Percentiles rank a stretch among this genome's conserved stretches.
These are phyloP conservation scores for Penicillium fimorum DNA, from an alignment of 495 filamentous ascomycete genomes.

Conservation along the genomic window DNA sequence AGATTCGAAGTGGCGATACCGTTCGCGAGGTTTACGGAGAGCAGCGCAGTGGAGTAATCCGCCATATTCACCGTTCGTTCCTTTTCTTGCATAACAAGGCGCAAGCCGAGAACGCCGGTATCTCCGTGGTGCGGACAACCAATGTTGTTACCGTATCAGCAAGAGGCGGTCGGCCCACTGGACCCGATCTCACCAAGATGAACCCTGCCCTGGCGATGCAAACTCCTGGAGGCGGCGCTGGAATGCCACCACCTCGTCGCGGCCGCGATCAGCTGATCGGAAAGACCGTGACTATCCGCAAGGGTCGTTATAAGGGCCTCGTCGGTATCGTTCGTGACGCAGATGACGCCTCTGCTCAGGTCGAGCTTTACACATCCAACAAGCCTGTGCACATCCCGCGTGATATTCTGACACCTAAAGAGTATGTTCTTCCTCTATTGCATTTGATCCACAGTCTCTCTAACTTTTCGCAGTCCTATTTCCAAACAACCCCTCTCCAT, in stretches of 20 bases:
- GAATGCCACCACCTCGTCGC: conserved; percentile 74
- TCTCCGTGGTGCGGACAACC: conserved; percentile 82
- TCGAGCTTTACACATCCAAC: conserved; percentile 89
- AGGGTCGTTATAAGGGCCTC: conserved; percentile 85
- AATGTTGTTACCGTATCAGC: conserved; percentile 87
- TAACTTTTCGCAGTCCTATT: conserved; percentile 46
- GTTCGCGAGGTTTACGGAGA: conserved; percentile 89
- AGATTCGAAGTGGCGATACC: conserved; percentile 86
- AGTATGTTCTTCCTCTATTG: conserved; percentile 48
- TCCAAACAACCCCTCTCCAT: conserved; percentile 74
- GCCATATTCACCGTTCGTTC: conserved; percentile 87
- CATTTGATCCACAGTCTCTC: background rate
- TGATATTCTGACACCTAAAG: conserved; percentile 73
- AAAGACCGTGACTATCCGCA: conserved; percentile 82
- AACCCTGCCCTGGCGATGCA: conserved; percentile 78
- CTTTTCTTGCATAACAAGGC: conserved; percentile 82
- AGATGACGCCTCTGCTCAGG: conserved; percentile 75
- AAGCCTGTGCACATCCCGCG: conserved; percentile 82
- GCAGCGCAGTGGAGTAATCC: conserved; percentile 77
- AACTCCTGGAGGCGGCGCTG: conserved; percentile 37
- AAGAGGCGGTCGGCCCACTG: conserved; percentile 73
- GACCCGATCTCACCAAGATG: conserved; percentile 84
- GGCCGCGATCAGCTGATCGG: conserved; percentile 85
- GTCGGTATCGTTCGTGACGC: conserved; percentile 95
- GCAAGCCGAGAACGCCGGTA: conserved; percentile 83